phyloP scores from a whole-genome alignment of 116 monocot genomes.

The Cymodocea nodosa region DNA sequence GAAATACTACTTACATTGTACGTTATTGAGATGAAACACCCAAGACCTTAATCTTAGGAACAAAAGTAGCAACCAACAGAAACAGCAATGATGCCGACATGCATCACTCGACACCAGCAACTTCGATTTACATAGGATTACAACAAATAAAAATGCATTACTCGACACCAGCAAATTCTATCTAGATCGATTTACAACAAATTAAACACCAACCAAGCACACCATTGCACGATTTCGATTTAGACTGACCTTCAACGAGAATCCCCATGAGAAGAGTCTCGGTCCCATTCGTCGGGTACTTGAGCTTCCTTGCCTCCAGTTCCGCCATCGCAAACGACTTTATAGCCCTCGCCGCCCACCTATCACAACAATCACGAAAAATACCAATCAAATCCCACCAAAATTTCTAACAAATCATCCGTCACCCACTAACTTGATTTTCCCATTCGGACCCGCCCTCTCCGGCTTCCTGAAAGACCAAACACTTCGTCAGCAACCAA shows the following conservation, averaged over 20 bases:
- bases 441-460: conserved; percentile 6
- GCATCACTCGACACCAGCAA: no score
- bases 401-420: not conserved
- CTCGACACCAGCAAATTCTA: no score
- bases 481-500: not conserved
- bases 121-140: no score
- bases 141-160: no score
- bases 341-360: conserved; percentile 85
- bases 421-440: conserved; percentile 17
- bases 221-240: not conserved
- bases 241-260: conserved; percentile 63
- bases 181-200: not conserved
- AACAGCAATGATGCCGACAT: no score
- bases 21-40: no score
- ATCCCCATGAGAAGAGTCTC: conserved; percentile 84
- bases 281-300: conserved; percentile 60
- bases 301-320: conserved; percentile 82
- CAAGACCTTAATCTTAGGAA: no score
- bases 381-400: not conserved
- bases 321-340: conserved; percentile 80
- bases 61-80: no score
- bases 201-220: not conserved
- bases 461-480: conserved; percentile 25
- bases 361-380: conserved; percentile 2
- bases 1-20: no score